Evolutionary conservation across 805 yeast species (phyloP), one percentile per base, ranked within the genome.

Genomic region (Monosporozyma aquatica): DNA sequence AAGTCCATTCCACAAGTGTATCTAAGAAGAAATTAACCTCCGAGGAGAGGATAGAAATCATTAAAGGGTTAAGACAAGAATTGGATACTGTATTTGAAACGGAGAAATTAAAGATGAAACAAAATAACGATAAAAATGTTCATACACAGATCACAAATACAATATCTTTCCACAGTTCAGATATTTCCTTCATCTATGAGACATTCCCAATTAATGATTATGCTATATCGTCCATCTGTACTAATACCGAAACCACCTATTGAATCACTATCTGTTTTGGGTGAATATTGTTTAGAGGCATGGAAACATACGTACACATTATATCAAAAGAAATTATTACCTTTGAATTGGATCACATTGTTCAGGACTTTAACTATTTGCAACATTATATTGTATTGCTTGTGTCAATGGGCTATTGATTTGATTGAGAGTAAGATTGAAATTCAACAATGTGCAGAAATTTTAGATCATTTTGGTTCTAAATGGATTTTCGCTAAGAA

Each of bases 271-370:
- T 62, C 68, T n/a, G 58, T 62, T 10, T 47, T 74, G 37, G 73
- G 76, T 0, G 69, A 68, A 33, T 66, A 67, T 13, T 70, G 75
- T 42, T 51, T 72, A 11, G 69, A 71, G 37, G 68, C 70, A 10
- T 52, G 72, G 36, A 67, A 74, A 15, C 69, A 66, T 49, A 69
- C 73, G 1, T 72, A 72, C 55, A 66, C 64, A 33, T 47, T 73
- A 4, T 73, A 69, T 55, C 65, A 67, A 32, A 61, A 69, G 8
- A 69, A 66, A 38, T 49, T 68, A 32, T 51, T 73, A 25, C 78
- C 77, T 0, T 52, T 70, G 44, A 72, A 70, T 43, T 74, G 78
- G 78, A 67, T 71, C 17, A 70, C 75, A 1, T 50, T 70, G 8
- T 68, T 70, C 48, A 60, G 74, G 41, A 67, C 74, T 21, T 45